Percentiles rank a stretch among this genome's conserved stretches.
Conservation (phyloP, 1,284 basidiomycete genomes). For the Xerocomus nothofagi region DNA sequence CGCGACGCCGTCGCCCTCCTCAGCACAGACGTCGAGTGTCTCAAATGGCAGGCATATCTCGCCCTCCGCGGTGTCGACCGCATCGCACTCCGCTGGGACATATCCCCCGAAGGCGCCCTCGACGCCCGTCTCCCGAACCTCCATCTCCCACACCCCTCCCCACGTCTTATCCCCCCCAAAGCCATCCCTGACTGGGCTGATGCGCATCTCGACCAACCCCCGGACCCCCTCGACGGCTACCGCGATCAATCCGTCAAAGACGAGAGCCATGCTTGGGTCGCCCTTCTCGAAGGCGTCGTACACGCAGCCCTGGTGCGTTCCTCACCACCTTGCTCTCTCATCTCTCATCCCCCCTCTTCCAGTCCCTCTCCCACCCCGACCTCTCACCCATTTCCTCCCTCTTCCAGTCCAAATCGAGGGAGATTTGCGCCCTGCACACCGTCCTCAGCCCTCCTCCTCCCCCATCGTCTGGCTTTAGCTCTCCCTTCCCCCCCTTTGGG, state of each 20-base stretch:
- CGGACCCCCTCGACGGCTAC: constrained; percentile 63
- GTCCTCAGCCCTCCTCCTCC: constrained; percentile 63
- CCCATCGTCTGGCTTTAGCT: constrained; percentile 65
- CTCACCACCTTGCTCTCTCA: background rate
- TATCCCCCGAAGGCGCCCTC: constrained; percentile 64
- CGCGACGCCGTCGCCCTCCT: constrained; percentile 44
- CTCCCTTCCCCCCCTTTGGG: constrained; percentile 61
- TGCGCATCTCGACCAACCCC: constrained; percentile 41
- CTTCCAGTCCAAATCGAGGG: constrained; percentile 35
- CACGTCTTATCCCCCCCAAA: constrained; percentile 59
- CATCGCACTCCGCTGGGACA: constrained; percentile 62
- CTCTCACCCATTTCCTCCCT: constrained; percentile 42
- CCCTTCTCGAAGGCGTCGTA: constrained; percentile 69
- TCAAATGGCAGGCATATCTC: constrained; percentile 84
- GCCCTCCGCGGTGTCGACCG: constrained; percentile 59
- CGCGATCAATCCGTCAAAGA: constrained; percentile 55
- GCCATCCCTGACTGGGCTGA: constrained; percentile 74
- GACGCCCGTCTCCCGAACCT: constrained; percentile 67
- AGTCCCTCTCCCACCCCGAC: constrained; percentile 51
- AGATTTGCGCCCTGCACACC: constrained; percentile 39
- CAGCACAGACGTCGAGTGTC: constrained; percentile 75
- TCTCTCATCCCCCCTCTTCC: background rate
- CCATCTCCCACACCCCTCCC: constrained; percentile 47
- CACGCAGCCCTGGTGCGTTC: constrained; percentile 68
- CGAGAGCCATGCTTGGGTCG: constrained; percentile 78